Conservation (phyloP, 495 filamentous ascomycete species). For the Xylaria telfairii region DNA sequence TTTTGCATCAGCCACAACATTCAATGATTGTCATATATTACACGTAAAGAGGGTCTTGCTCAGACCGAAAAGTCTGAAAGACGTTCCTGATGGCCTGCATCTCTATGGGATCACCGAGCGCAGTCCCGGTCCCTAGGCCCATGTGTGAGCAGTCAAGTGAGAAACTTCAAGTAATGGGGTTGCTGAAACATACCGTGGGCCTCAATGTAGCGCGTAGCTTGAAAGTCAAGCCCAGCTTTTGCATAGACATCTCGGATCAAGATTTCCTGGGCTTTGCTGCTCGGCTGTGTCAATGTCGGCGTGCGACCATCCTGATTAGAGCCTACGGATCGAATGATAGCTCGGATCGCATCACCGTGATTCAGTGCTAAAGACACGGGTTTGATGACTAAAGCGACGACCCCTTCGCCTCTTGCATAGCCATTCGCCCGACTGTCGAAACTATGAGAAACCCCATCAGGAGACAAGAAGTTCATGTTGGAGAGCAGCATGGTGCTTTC, state of each 20-base stretch:
- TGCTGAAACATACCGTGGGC: conserved; percentile 49
- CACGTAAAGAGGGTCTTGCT: conserved; percentile 2
- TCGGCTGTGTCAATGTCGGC: conserved; percentile 60
- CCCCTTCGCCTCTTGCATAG: conserved; percentile 66
- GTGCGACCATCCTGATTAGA: conserved; percentile 61
- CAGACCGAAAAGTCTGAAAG: neutral
- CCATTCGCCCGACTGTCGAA: conserved; percentile 67
- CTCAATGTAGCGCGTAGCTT: conserved; percentile 44
- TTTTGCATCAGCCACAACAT: too few species aligned
- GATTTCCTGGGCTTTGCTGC: conserved; percentile 51
- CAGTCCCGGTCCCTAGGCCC: conserved; percentile 44
- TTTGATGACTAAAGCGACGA: conserved; percentile 62
- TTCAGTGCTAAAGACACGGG: too few species aligned
- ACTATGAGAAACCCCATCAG: conserved; percentile 53
- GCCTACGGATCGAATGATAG: conserved; percentile 58
- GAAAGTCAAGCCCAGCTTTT: conserved; percentile 37
- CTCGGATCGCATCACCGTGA: conserved; percentile 56
- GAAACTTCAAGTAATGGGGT: too few species aligned
- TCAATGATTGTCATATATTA: too few species aligned
- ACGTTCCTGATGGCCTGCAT: neutral
- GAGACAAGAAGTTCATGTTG: conserved; percentile 43
- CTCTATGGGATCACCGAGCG: conserved; percentile 55
- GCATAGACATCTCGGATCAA: conserved; percentile 57
- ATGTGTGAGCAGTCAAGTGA: too few species aligned
- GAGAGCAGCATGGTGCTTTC: conserved; percentile 39